Conservation (phyloP, 768 basidiomycete genomes). For the Kwoniella newhampshirensis region DNA sequence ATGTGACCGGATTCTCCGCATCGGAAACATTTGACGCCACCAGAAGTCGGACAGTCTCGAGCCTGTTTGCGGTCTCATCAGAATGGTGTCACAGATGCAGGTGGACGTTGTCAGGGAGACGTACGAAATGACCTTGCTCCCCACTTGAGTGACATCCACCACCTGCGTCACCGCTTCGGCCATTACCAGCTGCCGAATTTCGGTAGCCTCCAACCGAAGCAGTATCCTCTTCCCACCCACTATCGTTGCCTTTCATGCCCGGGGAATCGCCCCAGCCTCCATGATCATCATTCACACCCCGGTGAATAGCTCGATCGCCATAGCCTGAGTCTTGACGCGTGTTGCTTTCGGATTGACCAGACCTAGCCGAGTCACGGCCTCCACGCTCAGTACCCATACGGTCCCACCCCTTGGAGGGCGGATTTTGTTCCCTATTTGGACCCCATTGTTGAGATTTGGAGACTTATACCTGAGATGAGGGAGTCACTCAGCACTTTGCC, state of each 20-base stretch:
- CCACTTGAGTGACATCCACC: conserved; percentile 12
- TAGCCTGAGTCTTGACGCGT: too few species aligned
- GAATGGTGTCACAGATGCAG: neutral
- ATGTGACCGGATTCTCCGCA: conserved; percentile 28
- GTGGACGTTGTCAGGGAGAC: neutral
- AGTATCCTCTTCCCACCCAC: too few species aligned
- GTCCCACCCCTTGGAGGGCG: neutral
- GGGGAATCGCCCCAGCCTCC: neutral
- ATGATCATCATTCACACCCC: neutral
- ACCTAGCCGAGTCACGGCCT: neutral
- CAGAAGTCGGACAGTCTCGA: conserved; percentile 17
- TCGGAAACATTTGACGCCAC: conserved; percentile 14
- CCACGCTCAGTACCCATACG: neutral
- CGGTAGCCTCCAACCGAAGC: neutral
- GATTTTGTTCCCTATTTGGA: neutral
- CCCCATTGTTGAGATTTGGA: too few species aligned
- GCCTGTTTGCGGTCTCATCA: conserved; percentile 9
- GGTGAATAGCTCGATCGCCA: neutral
- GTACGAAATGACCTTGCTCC: conserved; percentile 12
- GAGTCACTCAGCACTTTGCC: neutral
- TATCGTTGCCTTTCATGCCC: neutral
- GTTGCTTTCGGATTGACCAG: neutral
- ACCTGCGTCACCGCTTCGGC: neutral
- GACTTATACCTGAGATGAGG: too few species aligned
- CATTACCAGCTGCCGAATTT: neutral